Percentiles rank a stretch among this genome's conserved stretches.
Conservation (phyloP, 306 rosid genomes). For the Prunus persica region DNA sequence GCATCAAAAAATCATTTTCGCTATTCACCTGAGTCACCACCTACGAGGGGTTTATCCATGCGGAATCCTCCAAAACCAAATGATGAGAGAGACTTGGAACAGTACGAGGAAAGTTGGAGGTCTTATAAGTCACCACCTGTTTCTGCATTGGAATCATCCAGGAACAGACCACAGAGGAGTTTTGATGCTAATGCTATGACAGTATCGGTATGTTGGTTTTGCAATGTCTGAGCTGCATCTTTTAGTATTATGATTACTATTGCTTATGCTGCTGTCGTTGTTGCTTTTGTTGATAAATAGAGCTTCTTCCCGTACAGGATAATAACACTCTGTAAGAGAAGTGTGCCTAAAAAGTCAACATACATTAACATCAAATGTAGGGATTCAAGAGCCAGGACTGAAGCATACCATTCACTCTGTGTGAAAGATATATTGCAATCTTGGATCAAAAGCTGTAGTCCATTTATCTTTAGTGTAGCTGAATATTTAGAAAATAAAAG, state of each 20-base stretch:
- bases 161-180: slow-evolving; percentile 52
- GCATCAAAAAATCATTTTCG: slow-evolving; percentile 64
- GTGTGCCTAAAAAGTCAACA: neutral
- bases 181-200: slow-evolving; percentile 64
- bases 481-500: neutral
- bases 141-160: slow-evolving; percentile 52
- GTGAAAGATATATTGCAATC: neutral
- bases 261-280: neutral
- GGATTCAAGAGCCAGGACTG: neutral
- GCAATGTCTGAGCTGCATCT: slow-evolving; percentile 15
- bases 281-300: neutral
- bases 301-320: neutral
- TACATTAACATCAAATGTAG: neutral
- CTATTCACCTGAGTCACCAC: slow-evolving; percentile 47
- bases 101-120: slow-evolving; percentile 60
- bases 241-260: neutral
- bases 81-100: slow-evolving; percentile 43
- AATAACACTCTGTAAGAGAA: neutral
- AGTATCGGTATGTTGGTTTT: slow-evolving; percentile 33
- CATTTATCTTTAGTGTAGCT: neutral
- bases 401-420: neutral
- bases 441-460: neutral
- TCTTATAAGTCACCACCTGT: slow-evolving; percentile 44
- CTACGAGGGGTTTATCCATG: slow-evolving; percentile 31
- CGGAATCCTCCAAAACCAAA: slow-evolving; percentile 24